Evolutionary conservation across 2,329 filamentous ascomycete genomes (phyloP).

Genomic region (Arthroderma uncinatum): DNA sequence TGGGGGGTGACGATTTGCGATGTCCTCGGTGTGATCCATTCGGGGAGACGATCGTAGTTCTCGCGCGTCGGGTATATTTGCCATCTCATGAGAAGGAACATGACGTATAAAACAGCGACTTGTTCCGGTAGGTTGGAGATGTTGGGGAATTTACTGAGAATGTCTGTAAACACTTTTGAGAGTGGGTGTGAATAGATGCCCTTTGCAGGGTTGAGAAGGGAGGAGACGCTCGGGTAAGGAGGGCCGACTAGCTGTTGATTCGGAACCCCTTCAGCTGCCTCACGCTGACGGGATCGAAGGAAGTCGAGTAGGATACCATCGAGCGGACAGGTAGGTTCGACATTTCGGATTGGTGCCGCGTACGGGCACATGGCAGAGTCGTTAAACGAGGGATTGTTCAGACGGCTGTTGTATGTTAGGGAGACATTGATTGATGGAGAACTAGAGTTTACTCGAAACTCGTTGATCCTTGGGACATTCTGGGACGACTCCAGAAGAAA

Average conservation of each 20-base stretch:
- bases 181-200: constrained; percentile 59
- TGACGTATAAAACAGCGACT: constrained; percentile 68
- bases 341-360: constrained; percentile 46
- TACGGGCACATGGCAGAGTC: constrained; percentile 25
- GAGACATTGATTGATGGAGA: constrained; percentile 15
- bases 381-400: constrained; percentile 15
- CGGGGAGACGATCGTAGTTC: constrained; percentile 66
- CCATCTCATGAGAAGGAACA: constrained; percentile 83
- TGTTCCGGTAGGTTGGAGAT: constrained; percentile 69
- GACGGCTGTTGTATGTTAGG: not conserved
- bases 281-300: constrained; percentile 54
- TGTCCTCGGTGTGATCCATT: constrained; percentile 57
- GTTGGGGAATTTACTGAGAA: constrained; percentile 71
- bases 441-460: constrained; percentile 25
- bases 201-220: constrained; percentile 60
- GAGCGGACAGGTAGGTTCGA: constrained; percentile 60
- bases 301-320: constrained; percentile 74
- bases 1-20: constrained; percentile 58
- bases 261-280: constrained; percentile 55
- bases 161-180: constrained; percentile 75
- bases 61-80: constrained; percentile 66
- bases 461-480: constrained; percentile 43
- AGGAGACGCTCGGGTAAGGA: constrained; percentile 66
- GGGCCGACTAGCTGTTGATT: constrained; percentile 60
- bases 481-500: constrained; percentile 56